Percentiles rank a stretch among this genome's conserved stretches.
These are phyloP conservation scores for baker's yeast (Saccharomyces cerevisiae) DNA, from an alignment of 805 yeast species.

Conservation along the genomic window DNA sequence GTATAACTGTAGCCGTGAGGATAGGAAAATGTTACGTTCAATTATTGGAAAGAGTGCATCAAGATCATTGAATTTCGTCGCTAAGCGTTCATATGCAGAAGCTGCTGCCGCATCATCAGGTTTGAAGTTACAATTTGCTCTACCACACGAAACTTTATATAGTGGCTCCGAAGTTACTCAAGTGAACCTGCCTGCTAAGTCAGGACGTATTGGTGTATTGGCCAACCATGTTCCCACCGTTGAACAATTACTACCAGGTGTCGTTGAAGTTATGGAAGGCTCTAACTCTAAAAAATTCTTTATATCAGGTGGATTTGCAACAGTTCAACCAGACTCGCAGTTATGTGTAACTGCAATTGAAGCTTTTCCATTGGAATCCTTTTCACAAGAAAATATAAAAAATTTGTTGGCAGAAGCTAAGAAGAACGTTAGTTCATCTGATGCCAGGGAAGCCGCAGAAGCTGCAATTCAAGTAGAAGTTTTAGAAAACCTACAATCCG, in stretches of 20 bases:
- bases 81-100: constrained; percentile 77
- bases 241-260: constrained; percentile 93
- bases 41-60: constrained; percentile 16
- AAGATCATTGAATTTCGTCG: constrained; percentile 40
- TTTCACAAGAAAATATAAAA: constrained; percentile 73
- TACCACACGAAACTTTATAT: constrained; percentile 73
- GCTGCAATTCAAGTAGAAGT: constrained; percentile 95
- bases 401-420: constrained; percentile 84
- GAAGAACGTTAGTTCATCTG: constrained; percentile 77
- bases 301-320: constrained; percentile 93
- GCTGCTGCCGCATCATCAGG: constrained; percentile 67
- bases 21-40: constrained; percentile 21
- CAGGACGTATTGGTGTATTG: constrained; percentile 94
- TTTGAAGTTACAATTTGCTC: constrained; percentile 79
- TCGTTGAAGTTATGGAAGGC: constrained; percentile 81
- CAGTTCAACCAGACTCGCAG: constrained; percentile 89
- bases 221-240: constrained; percentile 97
- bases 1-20: not conserved
- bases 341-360: constrained; percentile 89
- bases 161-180: constrained; percentile 45
- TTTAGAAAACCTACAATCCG: constrained; percentile 77
- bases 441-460: constrained; percentile 84
- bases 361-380: constrained; percentile 85
- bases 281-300: constrained; percentile 67
- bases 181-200: constrained; percentile 91